A percentile compares a stretch with the other conserved stretches of the same genome.
Evolutionary conservation across 495 filamentous ascomycete genomes (phyloP).

Genomic region (Cercophora sp.): DNA sequence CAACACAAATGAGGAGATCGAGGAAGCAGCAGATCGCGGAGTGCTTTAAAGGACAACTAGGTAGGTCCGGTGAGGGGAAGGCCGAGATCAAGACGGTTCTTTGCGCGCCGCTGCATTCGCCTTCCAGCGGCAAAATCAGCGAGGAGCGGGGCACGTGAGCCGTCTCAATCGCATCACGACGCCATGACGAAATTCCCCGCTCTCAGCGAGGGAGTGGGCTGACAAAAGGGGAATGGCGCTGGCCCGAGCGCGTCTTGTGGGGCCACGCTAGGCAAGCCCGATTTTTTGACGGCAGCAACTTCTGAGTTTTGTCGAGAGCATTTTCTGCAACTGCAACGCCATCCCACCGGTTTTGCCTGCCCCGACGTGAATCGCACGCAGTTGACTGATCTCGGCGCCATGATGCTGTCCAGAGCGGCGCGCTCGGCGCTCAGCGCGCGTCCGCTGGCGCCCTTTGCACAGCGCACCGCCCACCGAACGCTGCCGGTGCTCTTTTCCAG

Average conservation of each 20-base stretch:
- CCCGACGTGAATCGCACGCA: no score
- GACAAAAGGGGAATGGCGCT: no score
- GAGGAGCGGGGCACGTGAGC: conserved; percentile 21
- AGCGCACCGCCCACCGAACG: conserved; percentile 20
- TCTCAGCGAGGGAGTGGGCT: neutral
- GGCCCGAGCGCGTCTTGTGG: neutral
- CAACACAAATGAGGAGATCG: neutral
- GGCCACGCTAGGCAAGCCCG: neutral
- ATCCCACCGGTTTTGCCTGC: no score
- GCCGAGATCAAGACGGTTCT: conserved; percentile 3
- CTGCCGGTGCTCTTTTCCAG: conserved; percentile 34
- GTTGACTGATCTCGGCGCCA: conserved; percentile 9
- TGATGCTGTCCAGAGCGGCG: conserved; percentile 42
- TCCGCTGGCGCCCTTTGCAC: conserved; percentile 20
- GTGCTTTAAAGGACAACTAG: conserved; percentile 1
- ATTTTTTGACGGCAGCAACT: conserved; percentile 5
- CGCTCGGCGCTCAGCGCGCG: conserved; percentile 28
- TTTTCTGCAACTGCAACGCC: no score
- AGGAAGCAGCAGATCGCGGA: neutral
- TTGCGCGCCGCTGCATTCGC: neutral
- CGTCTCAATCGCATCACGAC: neutral
- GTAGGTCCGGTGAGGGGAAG: conserved; percentile 23
- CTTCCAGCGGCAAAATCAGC: conserved; percentile 17
- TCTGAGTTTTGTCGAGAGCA: no score
- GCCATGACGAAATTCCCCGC: conserved; percentile 21